phyloP scores from a whole-genome alignment of 768 basidiomycete genomes.

The Leccinum broughii region DNA sequence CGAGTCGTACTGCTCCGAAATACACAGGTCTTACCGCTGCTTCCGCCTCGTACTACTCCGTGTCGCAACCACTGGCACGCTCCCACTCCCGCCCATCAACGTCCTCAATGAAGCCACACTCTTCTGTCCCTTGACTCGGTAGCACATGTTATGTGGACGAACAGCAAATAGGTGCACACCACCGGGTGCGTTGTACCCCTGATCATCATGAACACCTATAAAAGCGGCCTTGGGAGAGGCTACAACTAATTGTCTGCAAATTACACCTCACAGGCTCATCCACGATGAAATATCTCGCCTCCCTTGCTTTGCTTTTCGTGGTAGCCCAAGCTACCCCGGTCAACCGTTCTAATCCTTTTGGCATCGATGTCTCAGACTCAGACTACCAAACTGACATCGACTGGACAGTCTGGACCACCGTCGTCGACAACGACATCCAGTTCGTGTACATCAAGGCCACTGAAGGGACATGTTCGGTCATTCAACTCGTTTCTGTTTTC shows the following conservation, averaged over 20 bases:
- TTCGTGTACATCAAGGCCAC: slow-evolving; percentile 72
- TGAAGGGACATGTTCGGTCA: slow-evolving; percentile 51
- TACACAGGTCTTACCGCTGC: too few species aligned
- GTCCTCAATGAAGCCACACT: too few species aligned
- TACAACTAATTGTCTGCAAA: not conserved
- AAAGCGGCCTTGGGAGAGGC: not conserved
- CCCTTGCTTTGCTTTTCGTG: slow-evolving; percentile 17
- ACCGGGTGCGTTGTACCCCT: not conserved
- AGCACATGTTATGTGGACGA: slow-evolving; percentile 16
- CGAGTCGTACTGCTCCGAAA: too few species aligned
- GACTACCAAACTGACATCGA: slow-evolving; percentile 47
- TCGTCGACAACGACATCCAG: slow-evolving; percentile 49
- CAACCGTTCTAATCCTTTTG: slow-evolving; percentile 42
- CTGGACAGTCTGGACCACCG: slow-evolving; percentile 41
- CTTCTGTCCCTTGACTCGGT: not conserved
- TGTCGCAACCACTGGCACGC: too few species aligned
- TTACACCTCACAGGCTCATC: not conserved
- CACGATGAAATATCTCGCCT: slow-evolving; percentile 23
- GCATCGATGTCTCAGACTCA: slow-evolving; percentile 58
- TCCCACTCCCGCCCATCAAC: too few species aligned
- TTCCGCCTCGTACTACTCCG: too few species aligned
- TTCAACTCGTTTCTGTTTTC: not conserved
- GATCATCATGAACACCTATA: slow-evolving; percentile 6
- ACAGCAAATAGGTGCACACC: not conserved
- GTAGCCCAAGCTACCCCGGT: slow-evolving; percentile 15